phyloP scores from a whole-genome alignment of 2,329 filamentous ascomycete genomes.

The Cryoendolithus antarcticus region DNA sequence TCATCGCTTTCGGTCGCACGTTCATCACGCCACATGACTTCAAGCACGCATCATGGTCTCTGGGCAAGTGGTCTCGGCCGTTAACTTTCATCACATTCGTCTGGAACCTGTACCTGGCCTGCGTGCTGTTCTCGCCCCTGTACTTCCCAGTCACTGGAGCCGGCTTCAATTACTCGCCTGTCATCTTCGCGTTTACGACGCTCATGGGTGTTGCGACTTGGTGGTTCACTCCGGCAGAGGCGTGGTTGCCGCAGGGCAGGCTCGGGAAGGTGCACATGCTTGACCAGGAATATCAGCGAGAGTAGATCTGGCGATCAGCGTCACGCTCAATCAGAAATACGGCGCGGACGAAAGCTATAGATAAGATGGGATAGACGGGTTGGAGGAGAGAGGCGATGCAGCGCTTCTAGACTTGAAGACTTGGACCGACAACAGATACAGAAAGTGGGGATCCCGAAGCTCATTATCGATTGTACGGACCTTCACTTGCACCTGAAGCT shows the following conservation, averaged over 20 bases:
- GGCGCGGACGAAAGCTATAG: too few relatives aligned
- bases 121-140: slow-evolving; percentile 27
- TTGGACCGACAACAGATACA: too few relatives aligned
- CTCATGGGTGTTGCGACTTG: slow-evolving; percentile 26
- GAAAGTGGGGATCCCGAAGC: too few relatives aligned
- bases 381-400: too few relatives aligned
- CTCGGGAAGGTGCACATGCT: slow-evolving; percentile 21
- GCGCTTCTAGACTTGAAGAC: too few relatives aligned
- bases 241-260: slow-evolving; percentile 23
- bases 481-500: too few relatives aligned
- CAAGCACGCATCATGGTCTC: slow-evolving; percentile 24
- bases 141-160: slow-evolving; percentile 24
- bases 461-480: too few relatives aligned
- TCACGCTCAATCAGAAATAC: too few relatives aligned
- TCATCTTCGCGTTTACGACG: slow-evolving; percentile 28
- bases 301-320: not conserved
- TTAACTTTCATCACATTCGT: slow-evolving; percentile 25
- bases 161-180: slow-evolving; percentile 26
- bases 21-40: slow-evolving; percentile 27
- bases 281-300: slow-evolving; percentile 12
- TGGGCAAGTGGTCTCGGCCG: slow-evolving; percentile 25
- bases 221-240: slow-evolving; percentile 24
- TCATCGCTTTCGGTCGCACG: slow-evolving; percentile 25
- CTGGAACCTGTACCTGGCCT: slow-evolving; percentile 28
- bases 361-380: too few relatives aligned